These are phyloP conservation scores for Lathyrus sativus DNA, from an alignment of 306 rosid species.

Conservation along the genomic window DNA sequence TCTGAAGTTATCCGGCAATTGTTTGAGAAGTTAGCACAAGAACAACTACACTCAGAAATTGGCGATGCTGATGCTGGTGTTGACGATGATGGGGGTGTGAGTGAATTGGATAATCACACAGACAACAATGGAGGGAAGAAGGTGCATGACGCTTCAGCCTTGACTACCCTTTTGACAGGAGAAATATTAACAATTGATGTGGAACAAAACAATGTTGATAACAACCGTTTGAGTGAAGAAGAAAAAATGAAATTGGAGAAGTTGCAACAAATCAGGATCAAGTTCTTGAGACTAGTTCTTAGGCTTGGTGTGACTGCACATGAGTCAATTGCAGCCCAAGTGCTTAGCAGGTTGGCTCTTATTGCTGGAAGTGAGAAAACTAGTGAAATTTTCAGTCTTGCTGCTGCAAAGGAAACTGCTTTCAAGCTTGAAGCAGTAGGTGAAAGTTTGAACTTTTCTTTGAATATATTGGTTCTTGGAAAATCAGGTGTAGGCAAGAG, in stretches of 20 bases:
- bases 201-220: slow-evolving; percentile 47
- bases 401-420: slow-evolving; percentile 59
- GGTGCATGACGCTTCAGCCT: slow-evolving; percentile 80
- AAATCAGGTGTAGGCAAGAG: slow-evolving; percentile 94
- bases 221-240: slow-evolving; percentile 66
- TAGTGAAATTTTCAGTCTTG: slow-evolving; percentile 59
- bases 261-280: slow-evolving; percentile 73
- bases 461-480: slow-evolving; percentile 87
- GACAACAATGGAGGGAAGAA: slow-evolving; percentile 61
- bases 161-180: slow-evolving; percentile 89
- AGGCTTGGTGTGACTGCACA: slow-evolving; percentile 73
- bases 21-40: slow-evolving; percentile 59
- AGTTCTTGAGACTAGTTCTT: slow-evolving; percentile 73
- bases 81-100: background rate
- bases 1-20: slow-evolving; percentile 60
- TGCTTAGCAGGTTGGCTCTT: slow-evolving; percentile 67
- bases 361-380: slow-evolving; percentile 47
- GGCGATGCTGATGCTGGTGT: background rate
- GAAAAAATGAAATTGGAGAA: slow-evolving; percentile 67
- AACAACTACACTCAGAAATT: background rate
- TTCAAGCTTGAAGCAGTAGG: slow-evolving; percentile 6
- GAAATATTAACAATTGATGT: slow-evolving; percentile 57
- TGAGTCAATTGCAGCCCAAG: slow-evolving; percentile 78
- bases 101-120: background rate
- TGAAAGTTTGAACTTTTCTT: slow-evolving; percentile 62